Percentiles rank a stretch among this genome's conserved stretches.
These are phyloP conservation scores for Aspergillus vadensis DNA, from an alignment of 2,329 filamentous ascomycete genomes.

Conservation along the genomic window DNA sequence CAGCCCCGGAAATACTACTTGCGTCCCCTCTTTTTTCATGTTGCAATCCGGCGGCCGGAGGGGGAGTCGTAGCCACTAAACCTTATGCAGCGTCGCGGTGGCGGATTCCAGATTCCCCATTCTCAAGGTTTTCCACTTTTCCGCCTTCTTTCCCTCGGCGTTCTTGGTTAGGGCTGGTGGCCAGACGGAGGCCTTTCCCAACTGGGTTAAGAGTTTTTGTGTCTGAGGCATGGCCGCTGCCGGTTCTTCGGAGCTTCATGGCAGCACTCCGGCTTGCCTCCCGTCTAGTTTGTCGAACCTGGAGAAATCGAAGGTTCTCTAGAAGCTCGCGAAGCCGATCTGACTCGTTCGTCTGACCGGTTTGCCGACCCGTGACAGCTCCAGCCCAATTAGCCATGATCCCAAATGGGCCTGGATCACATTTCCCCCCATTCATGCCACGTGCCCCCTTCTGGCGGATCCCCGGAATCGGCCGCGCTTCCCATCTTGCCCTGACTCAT, in stretches of 20 bases:
- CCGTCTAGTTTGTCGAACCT: background rate
- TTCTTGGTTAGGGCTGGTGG: no score
- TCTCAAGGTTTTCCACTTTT: background rate
- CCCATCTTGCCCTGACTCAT: background rate
- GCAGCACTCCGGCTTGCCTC: background rate
- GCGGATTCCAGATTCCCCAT: background rate
- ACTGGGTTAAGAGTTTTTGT: background rate
- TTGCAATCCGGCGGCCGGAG: background rate
- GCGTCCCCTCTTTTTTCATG: background rate
- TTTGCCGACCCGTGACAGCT: background rate
- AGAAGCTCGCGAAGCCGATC: background rate
- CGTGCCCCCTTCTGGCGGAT: background rate
- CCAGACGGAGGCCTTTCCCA: background rate
- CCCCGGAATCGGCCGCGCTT: background rate
- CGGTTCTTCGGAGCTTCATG: background rate
- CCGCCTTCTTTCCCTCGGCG: background rate
- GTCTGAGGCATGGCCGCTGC: background rate
- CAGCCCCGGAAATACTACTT: background rate
- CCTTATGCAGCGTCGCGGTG: background rate
- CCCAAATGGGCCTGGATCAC: background rate
- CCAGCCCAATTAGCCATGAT: background rate
- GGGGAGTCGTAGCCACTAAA: background rate
- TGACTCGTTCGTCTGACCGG: background rate
- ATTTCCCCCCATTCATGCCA: background rate
- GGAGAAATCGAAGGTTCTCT: background rate